A percentile compares a stretch with the other conserved stretches of the same genome.
Evolutionary conservation across 1,139 yeast genomes (phyloP).

Genomic region (Debaryomyces singareniensis): DNA sequence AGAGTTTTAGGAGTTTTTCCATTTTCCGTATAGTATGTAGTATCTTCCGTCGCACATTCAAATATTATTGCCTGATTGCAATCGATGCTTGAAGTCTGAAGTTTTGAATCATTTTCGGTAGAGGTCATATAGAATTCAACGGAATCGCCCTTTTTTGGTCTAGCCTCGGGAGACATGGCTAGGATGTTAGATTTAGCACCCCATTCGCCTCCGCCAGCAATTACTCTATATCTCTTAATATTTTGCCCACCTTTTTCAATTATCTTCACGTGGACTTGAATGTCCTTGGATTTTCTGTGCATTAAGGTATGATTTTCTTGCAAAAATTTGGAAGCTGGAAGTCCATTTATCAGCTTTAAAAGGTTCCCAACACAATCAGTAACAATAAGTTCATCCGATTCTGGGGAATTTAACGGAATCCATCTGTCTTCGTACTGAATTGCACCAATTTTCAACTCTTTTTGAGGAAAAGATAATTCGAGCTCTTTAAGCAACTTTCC

Average conservation of each 20-base stretch:
- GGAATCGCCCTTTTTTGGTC: slow-evolving; percentile 35
- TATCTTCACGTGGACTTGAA: slow-evolving; percentile 42
- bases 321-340: slow-evolving; percentile 46
- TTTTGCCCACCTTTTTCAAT: slow-evolving; percentile 12
- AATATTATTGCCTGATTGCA: slow-evolving; percentile 10
- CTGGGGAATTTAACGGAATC: slow-evolving; percentile 22
- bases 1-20: slow-evolving; percentile 7
- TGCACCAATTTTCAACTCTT: slow-evolving; percentile 2
- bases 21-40: slow-evolving; percentile 12
- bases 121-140: slow-evolving; percentile 45
- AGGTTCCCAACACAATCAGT: slow-evolving; percentile 47
- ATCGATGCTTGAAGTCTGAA: slow-evolving; percentile 1
- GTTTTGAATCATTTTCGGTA: slow-evolving; percentile 20
- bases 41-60: slow-evolving; percentile 31
- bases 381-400: slow-evolving; percentile 19
- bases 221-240: slow-evolving; percentile 35
- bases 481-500: slow-evolving; percentile 30
- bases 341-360: slow-evolving; percentile 40
- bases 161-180: slow-evolving; percentile 53
- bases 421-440: slow-evolving; percentile 21
- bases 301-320: slow-evolving; percentile 36
- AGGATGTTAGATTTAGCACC: slow-evolving; percentile 55
- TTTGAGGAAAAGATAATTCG: slow-evolving; percentile 18
- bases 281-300: slow-evolving; percentile 39
- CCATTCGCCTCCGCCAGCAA: slow-evolving; percentile 68